Base-by-base conservation (phyloP, 2,329 filamentous ascomycete genomes). In the Phyllosticta capitalensis region DNA sequence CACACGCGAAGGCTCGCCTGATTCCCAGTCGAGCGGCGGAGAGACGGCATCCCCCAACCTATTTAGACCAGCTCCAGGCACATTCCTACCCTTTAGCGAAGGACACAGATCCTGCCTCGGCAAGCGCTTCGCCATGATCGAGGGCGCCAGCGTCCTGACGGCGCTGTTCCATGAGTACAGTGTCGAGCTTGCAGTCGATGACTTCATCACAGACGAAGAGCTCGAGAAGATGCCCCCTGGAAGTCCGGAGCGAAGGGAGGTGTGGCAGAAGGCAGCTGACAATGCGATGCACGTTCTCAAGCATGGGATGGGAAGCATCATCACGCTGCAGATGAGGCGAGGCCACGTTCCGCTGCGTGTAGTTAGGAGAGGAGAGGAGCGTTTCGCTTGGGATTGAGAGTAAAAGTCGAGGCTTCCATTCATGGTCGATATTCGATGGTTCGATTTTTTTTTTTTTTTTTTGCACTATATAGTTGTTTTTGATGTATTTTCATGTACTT, bases 251-350 rank as follows among this genome's bases (percentile, higher is more conserved):
- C 78, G 78, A 69, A 74, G 74, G 49, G 73, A 70, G 55, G 64
- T 88, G 17, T 92, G 89, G 75, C 71, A 73, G 61, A 81, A 80
- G 71, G 87, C 87, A 38, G 80, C 83, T 65, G 71, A 75, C 22
- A 78, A 78, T 66, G 81, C 81, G 26, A 72, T 79, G 61, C 69
- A 75, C 56, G 77, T 81, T 57, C 68, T 90, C 54, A 72, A 71
- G 60, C 73, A 76, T 30, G 84, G 76, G 14, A 76, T 87, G 65
- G 78, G 75, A 26, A 81, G 81, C n/a, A 72, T 89, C 60, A 79
- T 92, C 62, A 91, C 89, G 61, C 75, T 92, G 64, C 88, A 90
- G 74, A 76, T 92, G 71, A 78, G 72, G 48, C 78, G 75, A n/a
- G 75, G 76, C 5, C 76, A 80, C 58, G 83, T 92, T 33, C 85